Evolutionary conservation across 805 yeast genomes (phyloP).

Genomic region (Danielia oregonensis): DNA sequence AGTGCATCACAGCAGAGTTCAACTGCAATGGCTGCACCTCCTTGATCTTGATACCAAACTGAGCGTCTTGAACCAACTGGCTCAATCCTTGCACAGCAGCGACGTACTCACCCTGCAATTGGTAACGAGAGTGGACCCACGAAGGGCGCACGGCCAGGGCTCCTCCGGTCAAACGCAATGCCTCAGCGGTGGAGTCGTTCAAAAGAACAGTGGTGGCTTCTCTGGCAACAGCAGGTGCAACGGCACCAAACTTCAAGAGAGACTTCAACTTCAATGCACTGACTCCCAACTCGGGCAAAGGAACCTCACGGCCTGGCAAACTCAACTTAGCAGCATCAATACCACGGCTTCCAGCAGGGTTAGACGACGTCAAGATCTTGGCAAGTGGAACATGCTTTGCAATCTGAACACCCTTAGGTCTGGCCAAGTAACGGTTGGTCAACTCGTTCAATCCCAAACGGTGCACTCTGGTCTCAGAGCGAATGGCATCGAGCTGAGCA

Average conservation of each 20-base stretch:
- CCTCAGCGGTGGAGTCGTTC: constrained; percentile 46
- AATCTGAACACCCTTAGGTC: constrained; percentile 66
- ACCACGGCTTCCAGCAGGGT: constrained; percentile 65
- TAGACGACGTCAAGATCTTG: constrained; percentile 56
- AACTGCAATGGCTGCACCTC: constrained; percentile 32
- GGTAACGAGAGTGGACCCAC: constrained; percentile 82
- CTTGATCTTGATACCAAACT: constrained; percentile 65
- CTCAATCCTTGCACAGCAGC: constrained; percentile 53
- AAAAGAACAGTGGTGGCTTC: constrained; percentile 75
- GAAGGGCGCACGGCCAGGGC: constrained; percentile 63
- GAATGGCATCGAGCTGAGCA: constrained; percentile 43
- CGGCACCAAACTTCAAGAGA: constrained; percentile 47
- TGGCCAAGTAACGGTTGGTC: constrained; percentile 72
- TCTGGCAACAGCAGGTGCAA: constrained; percentile 63
- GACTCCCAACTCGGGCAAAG: constrained; percentile 70
- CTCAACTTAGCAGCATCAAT: constrained; percentile 62
- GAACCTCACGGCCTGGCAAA: constrained; percentile 71
- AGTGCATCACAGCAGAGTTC: constrained; percentile 13
- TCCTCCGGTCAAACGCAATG: constrained; percentile 82
- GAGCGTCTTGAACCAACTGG: constrained; percentile 58
- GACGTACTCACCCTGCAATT: constrained; percentile 46
- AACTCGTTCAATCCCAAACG: constrained; percentile 80
- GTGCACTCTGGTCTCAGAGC: constrained; percentile 53
- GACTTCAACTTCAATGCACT: constrained; percentile 66
- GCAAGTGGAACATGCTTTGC: constrained; percentile 73